phyloP scores from a whole-genome alignment of 306 rosid species.

The Betula pendula region DNA sequence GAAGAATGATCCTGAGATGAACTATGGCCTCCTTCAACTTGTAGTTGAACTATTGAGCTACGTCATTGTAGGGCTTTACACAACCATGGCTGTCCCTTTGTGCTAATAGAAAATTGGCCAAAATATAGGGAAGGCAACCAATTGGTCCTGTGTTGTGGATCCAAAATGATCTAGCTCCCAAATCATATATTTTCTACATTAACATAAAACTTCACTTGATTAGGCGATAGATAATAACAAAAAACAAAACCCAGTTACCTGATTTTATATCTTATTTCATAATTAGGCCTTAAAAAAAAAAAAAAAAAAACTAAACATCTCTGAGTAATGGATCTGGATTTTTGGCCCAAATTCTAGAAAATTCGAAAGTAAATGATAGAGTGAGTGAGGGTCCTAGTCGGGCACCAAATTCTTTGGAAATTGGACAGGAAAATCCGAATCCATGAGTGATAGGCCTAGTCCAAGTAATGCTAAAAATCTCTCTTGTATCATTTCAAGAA shows the following conservation, averaged over 20 bases:
- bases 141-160: conserved; percentile 42
- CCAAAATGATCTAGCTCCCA: conserved; percentile 44
- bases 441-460: not conserved
- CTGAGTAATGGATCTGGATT: not conserved
- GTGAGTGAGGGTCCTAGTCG: too few species aligned
- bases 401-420: too few species aligned
- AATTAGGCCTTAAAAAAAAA: not conserved
- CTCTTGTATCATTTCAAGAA: too few species aligned
- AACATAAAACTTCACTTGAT: too few species aligned
- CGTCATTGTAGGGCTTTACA: conserved; percentile 48
- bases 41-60: conserved; percentile 51
- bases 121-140: conserved; percentile 33
- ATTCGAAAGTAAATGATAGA: too few species aligned
- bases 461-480: too few species aligned
- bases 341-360: too few species aligned
- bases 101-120: conserved; percentile 10
- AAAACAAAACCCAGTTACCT: not conserved
- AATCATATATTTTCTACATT: conserved; percentile 26
- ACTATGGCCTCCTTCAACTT: conserved; percentile 46
- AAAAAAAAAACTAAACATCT: not conserved
- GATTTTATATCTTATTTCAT: not conserved
- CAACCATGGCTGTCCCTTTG: conserved; percentile 49
- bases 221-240: too few species aligned
- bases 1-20: conserved; percentile 47
- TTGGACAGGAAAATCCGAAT: too few species aligned